phyloP scores from a whole-genome alignment of 805 yeast species.

The Ogataea ramenticola region DNA sequence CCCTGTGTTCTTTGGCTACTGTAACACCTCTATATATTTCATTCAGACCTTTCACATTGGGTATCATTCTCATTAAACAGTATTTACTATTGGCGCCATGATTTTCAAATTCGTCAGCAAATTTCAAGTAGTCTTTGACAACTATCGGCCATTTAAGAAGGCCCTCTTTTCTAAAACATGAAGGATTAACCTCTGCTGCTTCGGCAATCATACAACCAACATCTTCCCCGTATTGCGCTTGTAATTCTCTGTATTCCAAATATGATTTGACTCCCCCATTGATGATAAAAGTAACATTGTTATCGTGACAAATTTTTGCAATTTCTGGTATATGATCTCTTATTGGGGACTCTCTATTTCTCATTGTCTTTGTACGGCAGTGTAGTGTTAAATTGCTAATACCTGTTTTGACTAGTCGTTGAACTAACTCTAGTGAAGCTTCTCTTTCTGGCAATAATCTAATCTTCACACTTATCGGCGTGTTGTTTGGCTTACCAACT shows the following conservation, averaged over 20 bases:
- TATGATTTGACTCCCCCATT: conserved; percentile 69
- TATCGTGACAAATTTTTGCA: conserved; percentile 49
- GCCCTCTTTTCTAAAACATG: conserved; percentile 48
- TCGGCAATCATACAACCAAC: conserved; percentile 95
- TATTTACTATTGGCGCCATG: conserved; percentile 72
- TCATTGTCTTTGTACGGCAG: conserved; percentile 84
- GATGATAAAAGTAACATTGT: conserved; percentile 65
- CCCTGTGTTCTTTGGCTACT: conserved; percentile 47
- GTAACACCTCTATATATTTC: conserved; percentile 50
- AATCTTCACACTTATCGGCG: conserved; percentile 88
- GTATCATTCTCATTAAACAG: conserved; percentile 68
- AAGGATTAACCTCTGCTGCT: conserved; percentile 80
- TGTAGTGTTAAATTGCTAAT: conserved; percentile 82
- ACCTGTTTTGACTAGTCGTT: conserved; percentile 63
- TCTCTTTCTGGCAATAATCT: conserved; percentile 62
- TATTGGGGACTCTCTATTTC: conserved; percentile 77
- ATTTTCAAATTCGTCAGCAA: conserved; percentile 53
- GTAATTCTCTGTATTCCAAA: conserved; percentile 46
- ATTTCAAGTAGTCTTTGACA: conserved; percentile 46
- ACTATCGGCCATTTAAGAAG: conserved; percentile 48
- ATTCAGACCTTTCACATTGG: conserved; percentile 29
- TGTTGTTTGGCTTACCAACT: conserved; percentile 69
- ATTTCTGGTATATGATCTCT: conserved; percentile 62
- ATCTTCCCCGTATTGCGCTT: conserved; percentile 43
- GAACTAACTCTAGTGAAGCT: conserved; percentile 53